Conservation (phyloP, 129 eudicot species). For the Ambrosia trifida region DNA sequence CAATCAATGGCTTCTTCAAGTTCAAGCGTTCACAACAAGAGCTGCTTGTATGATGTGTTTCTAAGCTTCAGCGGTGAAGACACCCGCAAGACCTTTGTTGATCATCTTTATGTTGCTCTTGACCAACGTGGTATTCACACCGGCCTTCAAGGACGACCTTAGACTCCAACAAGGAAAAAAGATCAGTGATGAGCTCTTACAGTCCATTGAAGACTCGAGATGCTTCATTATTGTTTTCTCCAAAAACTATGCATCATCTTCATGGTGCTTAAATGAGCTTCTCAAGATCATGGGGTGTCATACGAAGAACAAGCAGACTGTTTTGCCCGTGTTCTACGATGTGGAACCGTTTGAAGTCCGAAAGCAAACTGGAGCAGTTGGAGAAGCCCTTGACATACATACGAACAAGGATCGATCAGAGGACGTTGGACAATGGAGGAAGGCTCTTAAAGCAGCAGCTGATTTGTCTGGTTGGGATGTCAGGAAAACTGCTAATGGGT, state of each 20-base stretch:
- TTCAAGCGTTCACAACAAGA: not conserved
- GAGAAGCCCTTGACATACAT: not conserved
- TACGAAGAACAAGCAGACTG: not conserved
- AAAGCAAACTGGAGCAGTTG: not conserved
- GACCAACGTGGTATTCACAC: not conserved
- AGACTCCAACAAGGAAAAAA: not conserved
- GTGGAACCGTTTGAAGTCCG: not conserved
- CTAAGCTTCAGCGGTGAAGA: not conserved
- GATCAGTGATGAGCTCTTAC: not conserved
- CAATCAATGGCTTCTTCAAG: not conserved
- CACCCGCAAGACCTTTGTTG: not conserved
- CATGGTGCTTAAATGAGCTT: constrained; percentile 2
- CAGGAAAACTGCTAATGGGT: constrained; percentile 6
- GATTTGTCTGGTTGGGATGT: constrained; percentile 1
- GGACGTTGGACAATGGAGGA: not conserved
- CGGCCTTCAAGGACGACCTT: not conserved
- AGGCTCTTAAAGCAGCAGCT: not conserved
- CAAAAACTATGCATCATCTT: not conserved
- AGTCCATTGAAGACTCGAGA: not conserved
- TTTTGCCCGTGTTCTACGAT: not conserved
- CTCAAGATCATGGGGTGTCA: not conserved
- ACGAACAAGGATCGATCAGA: too few relatives aligned
- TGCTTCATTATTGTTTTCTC: not conserved
- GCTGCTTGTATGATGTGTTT: not conserved
- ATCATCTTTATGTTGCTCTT: not conserved